A percentile compares a stretch with the other conserved stretches of the same genome.
These are phyloP conservation scores for Macroventuria anomochaeta DNA, from an alignment of 2,329 filamentous ascomycete species.

Conservation along the genomic window DNA sequence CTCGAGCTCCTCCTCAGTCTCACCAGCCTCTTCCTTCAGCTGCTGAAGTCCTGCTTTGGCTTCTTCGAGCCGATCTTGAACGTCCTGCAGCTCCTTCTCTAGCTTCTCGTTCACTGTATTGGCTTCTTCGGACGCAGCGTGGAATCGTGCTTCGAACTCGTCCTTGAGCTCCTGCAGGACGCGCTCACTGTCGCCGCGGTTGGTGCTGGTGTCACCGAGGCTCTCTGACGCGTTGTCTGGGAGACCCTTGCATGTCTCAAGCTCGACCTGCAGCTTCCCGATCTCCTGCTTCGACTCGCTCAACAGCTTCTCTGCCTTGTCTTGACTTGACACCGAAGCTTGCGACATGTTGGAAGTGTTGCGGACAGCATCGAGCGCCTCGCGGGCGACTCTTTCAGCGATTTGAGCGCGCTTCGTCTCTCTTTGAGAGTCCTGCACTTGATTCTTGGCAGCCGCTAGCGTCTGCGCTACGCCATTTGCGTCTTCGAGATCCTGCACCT, in stretches of 20 bases:
- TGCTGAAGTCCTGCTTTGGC: no score
- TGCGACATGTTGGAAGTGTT: background rate
- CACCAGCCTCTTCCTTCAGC: background rate
- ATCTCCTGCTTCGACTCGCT: background rate
- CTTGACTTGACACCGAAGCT: background rate
- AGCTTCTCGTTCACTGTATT: background rate
- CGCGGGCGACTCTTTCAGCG: slow-evolving; percentile 8
- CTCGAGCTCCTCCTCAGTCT: no score
- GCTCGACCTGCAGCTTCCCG: background rate
- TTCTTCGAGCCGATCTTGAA: no score
- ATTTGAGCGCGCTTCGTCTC: slow-evolving; percentile 6
- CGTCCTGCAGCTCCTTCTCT: background rate
- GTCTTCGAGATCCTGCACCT: background rate
- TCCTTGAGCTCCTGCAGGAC: background rate
- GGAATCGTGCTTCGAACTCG: background rate
- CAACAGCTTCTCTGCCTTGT: background rate
- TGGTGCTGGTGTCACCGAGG: background rate
- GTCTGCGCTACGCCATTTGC: slow-evolving; percentile 1
- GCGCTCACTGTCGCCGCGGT: background rate
- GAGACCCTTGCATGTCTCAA: background rate
- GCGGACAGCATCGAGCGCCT: background rate
- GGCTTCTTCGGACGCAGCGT: no score
- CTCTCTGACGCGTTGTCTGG: background rate
- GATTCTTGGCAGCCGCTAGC: background rate
- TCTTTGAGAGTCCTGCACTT: slow-evolving; percentile 3